A percentile compares a stretch with the other conserved stretches of the same genome.
These are phyloP conservation scores for Saccharomyces hybrid DNA, from an alignment of 1,139 yeast genomes.

Conservation along the genomic window DNA sequence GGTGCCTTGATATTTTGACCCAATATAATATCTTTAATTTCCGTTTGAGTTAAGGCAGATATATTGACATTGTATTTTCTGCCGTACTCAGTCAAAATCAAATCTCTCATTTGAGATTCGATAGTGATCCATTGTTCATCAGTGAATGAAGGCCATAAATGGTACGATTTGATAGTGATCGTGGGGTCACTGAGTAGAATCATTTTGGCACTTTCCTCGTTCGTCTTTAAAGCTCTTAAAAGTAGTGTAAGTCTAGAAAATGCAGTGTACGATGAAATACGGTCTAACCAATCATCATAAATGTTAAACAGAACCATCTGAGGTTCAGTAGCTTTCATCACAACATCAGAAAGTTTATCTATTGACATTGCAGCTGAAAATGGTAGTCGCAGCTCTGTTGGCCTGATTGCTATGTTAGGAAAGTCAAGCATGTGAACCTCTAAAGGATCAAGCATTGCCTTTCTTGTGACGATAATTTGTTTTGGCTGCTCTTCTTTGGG, in stretches of 20 bases:
- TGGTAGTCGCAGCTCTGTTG: constrained; percentile 84
- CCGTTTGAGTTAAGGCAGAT: constrained; percentile 83
- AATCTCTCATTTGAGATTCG: constrained; percentile 79
- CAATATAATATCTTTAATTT: constrained; percentile 83
- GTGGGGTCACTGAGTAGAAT: constrained; percentile 71
- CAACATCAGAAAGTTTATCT: constrained; percentile 72
- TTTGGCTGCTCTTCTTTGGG: constrained; percentile 94
- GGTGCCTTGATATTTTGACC: constrained; percentile 95
- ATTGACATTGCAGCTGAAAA: constrained; percentile 81
- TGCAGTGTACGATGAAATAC: constrained; percentile 84
- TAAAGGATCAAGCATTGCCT: constrained; percentile 87
- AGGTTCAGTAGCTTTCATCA: constrained; percentile 82
- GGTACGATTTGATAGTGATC: constrained; percentile 64
- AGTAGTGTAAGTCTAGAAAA: constrained; percentile 79
- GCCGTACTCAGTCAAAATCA: constrained; percentile 79
- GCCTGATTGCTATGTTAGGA: constrained; percentile 84
- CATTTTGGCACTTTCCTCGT: constrained; percentile 66
- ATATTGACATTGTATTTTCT: constrained; percentile 79
- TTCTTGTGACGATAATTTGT: constrained; percentile 82
- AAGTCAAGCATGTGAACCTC: constrained; percentile 97
- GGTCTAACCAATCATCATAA: constrained; percentile 89
- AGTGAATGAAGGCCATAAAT: constrained; percentile 85
- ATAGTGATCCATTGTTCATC: constrained; percentile 90
- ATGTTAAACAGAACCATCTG: constrained; percentile 86
- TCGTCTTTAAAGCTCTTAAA: constrained; percentile 70